phyloP scores from a whole-genome alignment of 1,284 basidiomycete species.

The Ustilago lituana region DNA sequence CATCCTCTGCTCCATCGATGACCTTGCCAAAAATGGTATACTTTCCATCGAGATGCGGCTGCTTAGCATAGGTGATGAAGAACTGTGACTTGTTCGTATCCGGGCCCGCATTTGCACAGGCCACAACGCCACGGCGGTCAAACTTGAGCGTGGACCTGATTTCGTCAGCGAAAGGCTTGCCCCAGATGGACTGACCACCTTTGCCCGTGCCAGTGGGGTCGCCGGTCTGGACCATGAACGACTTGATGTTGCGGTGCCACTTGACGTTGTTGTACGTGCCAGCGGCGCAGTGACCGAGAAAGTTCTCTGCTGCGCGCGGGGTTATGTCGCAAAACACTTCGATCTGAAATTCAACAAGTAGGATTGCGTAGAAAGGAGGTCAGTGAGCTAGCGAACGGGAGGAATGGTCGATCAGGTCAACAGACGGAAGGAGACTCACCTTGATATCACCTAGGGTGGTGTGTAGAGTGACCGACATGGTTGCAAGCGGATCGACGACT shows the following conservation, averaged over 20 bases:
- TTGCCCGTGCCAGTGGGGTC: slow-evolving; percentile 95
- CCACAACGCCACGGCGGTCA: slow-evolving; percentile 59
- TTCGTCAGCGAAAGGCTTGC: slow-evolving; percentile 93
- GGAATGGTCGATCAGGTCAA: no score
- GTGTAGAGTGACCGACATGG: slow-evolving; percentile 91
- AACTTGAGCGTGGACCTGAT: slow-evolving; percentile 71
- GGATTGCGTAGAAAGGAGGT: background rate
- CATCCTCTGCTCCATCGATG: slow-evolving; percentile 62
- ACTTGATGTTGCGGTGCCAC: slow-evolving; percentile 75
- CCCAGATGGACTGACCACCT: slow-evolving; percentile 93
- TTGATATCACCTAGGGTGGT: slow-evolving; percentile 94
- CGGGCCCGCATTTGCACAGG: slow-evolving; percentile 65
- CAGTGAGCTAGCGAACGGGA: no score
- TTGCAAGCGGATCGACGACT: background rate
- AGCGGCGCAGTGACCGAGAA: slow-evolving; percentile 89
- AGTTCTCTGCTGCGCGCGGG: slow-evolving; percentile 96
- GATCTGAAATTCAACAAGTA: slow-evolving; percentile 72
- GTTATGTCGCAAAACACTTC: slow-evolving; percentile 97
- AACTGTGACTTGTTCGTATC: slow-evolving; percentile 64
- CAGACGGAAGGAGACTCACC: slow-evolving; percentile 70
- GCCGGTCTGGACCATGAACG: slow-evolving; percentile 95
- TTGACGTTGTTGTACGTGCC: slow-evolving; percentile 85
- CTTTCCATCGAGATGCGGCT: slow-evolving; percentile 62
- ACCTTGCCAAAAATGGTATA: slow-evolving; percentile 65
- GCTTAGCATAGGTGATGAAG: slow-evolving; percentile 64